These are phyloP conservation scores for Elymus sibiricus DNA, from an alignment of 176 grass and related monocot species.

Conservation along the genomic window DNA sequence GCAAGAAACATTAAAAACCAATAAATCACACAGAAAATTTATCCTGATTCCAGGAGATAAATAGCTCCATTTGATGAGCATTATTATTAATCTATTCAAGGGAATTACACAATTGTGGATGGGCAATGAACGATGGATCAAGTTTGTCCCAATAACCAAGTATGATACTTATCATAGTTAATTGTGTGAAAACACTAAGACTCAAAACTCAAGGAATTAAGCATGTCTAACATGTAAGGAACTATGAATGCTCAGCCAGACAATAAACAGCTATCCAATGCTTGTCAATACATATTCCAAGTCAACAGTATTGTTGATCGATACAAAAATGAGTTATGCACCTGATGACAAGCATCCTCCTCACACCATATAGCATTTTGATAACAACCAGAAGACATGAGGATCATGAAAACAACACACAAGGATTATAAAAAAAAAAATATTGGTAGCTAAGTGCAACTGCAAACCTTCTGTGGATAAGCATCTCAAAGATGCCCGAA, in stretches of 20 bases:
- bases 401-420: slow-evolving; percentile 12
- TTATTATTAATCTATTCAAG: not conserved
- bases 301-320: not conserved
- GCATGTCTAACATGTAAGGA: not conserved
- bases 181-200: not conserved
- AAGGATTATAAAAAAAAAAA: not conserved
- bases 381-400: slow-evolving; percentile 8
- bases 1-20: not conserved
- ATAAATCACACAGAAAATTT: not conserved
- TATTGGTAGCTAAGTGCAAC: slow-evolving; percentile 14
- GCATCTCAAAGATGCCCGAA: slow-evolving; percentile 67
- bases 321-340: slow-evolving; percentile 8
- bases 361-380: not conserved
- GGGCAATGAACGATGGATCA: not conserved
- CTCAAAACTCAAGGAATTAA: slow-evolving; percentile 5
- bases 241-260: slow-evolving; percentile 3
- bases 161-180: not conserved
- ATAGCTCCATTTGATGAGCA: not conserved
- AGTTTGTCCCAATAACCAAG: not conserved
- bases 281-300: not conserved
- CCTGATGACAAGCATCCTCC: not conserved
- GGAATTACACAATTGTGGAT: not conserved
- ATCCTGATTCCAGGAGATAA: not conserved
- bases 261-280: not conserved
- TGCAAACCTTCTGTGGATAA: slow-evolving; percentile 39